phyloP scores from a whole-genome alignment of 2,329 filamentous ascomycete species.

The Meredithiella fracta region DNA sequence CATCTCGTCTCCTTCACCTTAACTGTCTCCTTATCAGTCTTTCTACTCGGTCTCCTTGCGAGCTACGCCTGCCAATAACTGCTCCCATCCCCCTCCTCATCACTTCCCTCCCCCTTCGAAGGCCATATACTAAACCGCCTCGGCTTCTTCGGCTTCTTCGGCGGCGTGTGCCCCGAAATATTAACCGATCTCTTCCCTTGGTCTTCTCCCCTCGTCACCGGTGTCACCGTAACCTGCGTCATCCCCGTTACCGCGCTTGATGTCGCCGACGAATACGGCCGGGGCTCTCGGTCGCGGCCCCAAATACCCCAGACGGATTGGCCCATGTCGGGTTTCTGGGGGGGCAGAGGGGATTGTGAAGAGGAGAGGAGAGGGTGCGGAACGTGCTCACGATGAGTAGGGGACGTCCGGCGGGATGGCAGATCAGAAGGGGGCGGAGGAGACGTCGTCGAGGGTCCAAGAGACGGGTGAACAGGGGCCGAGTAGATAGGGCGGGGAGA shows the following conservation, averaged over 20 bases:
- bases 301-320: conserved; percentile 1
- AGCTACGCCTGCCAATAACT: neutral
- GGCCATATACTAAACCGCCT: conserved; percentile 3
- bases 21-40: conserved; percentile 2
- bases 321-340: neutral
- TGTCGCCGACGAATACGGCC: neutral
- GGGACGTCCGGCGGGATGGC: no score
- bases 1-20: neutral
- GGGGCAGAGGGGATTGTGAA: neutral
- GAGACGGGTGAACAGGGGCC: conserved; percentile 1
- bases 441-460: neutral
- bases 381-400: neutral
- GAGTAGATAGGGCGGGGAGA: conserved; percentile 1
- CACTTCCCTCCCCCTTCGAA: neutral
- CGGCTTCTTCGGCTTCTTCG: conserved; percentile 1
- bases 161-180: neutral
- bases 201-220: neutral
- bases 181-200: neutral
- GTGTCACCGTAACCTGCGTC: neutral
- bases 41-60: neutral
- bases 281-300: neutral
- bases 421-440: neutral
- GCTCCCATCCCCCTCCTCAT: neutral
- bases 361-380: neutral
- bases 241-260: neutral